Percentiles rank a stretch among this genome's conserved stretches.
Evolutionary conservation across 1,284 basidiomycete genomes (phyloP).

Genomic region (Rhodotorula sp.): DNA sequence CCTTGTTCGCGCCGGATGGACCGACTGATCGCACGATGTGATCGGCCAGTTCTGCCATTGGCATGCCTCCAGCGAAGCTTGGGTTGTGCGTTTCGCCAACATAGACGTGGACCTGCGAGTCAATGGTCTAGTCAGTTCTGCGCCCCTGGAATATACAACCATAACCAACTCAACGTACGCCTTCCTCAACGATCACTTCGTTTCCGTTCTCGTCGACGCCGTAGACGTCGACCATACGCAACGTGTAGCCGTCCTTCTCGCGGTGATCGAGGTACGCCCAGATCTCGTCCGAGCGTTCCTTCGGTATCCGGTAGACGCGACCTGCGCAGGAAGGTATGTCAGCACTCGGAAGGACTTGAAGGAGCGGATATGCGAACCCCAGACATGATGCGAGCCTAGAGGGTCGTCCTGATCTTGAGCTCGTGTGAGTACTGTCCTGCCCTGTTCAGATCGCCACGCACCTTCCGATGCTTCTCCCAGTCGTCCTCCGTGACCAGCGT

Average conservation of each 20-base stretch:
- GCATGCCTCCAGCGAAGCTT: constrained; percentile 55
- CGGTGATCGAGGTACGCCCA: constrained; percentile 38
- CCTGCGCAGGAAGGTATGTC: constrained; percentile 3
- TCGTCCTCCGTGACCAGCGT: constrained; percentile 29
- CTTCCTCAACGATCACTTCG: constrained; percentile 59
- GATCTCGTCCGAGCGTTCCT: constrained; percentile 11
- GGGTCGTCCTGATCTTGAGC: constrained; percentile 26
- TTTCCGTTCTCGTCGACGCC: constrained; percentile 55
- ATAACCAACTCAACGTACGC: constrained; percentile 50
- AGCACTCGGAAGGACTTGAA: not conserved
- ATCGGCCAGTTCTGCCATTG: constrained; percentile 22
- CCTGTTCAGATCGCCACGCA: not conserved
- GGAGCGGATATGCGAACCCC: constrained; percentile 15
- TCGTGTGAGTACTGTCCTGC: no score
- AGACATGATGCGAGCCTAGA: constrained; percentile 32
- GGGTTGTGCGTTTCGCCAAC: constrained; percentile 74
- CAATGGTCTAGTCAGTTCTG: not conserved
- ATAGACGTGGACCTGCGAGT: constrained; percentile 56
- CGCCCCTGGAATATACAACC: no score
- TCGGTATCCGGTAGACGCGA: constrained; percentile 31
- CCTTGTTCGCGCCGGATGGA: constrained; percentile 81
- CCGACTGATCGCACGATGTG: constrained; percentile 71
- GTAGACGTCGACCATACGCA: constrained; percentile 64
- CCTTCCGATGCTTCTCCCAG: constrained; percentile 31
- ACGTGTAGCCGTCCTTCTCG: constrained; percentile 68